Evolutionary conservation across 768 basidiomycete species (phyloP).

Genomic region (Rubroboletus satanas): DNA sequence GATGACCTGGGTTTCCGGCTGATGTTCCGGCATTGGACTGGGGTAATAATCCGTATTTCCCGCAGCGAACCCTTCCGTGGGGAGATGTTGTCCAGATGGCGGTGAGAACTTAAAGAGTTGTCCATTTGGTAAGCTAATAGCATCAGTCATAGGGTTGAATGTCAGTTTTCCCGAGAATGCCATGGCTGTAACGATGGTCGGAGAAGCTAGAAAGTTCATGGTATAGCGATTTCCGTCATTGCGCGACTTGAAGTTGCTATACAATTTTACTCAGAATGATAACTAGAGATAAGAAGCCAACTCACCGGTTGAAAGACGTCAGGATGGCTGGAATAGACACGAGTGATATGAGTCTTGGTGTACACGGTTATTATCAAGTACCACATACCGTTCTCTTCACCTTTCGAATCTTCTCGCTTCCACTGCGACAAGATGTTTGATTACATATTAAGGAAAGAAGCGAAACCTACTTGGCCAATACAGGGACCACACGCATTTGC

Average conservation of each 20-base stretch:
- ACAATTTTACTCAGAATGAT: constrained; percentile 1
- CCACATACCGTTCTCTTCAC: constrained; percentile 81
- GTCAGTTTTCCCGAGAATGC: constrained; percentile 90
- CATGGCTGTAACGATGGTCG: constrained; percentile 96
- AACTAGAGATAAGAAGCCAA: constrained; percentile 14
- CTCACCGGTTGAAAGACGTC: constrained; percentile 91
- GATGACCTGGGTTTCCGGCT: constrained; percentile 69
- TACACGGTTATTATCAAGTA: background rate
- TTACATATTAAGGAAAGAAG: background rate
- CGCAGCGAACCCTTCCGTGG: constrained; percentile 73
- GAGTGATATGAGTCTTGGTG: constrained; percentile 2
- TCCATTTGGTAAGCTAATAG: constrained; percentile 63
- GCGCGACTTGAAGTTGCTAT: constrained; percentile 82
- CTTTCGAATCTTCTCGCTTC: constrained; percentile 86
- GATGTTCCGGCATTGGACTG: constrained; percentile 63
- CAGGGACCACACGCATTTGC: constrained; percentile 99
- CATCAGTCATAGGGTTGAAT: constrained; percentile 90
- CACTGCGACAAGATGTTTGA: constrained; percentile 48
- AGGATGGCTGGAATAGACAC: constrained; percentile 64
- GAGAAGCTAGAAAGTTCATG: constrained; percentile 98
- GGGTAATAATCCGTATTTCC: constrained; percentile 80
- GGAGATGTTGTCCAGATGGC: constrained; percentile 82
- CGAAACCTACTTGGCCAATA: constrained; percentile 75
- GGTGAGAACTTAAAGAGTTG: constrained; percentile 79
- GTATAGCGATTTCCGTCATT: constrained; percentile 94